Base-by-base conservation (phyloP, 2,329 filamentous ascomycete genomes). In the Microthyrium microscopicum region DNA sequence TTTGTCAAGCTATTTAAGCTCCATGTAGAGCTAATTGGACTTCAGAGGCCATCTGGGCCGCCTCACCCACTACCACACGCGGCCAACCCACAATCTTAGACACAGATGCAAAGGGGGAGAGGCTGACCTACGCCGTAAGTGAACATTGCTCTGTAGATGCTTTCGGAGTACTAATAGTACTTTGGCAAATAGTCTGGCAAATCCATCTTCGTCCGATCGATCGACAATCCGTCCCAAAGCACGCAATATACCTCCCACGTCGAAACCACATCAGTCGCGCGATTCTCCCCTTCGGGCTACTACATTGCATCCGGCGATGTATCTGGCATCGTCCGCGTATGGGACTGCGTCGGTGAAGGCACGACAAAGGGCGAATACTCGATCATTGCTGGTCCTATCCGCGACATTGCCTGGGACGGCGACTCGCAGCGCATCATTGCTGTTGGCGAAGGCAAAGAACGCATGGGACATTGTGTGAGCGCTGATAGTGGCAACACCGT, bases 351-450 rank as follows among this genome's bases (percentile, higher is more conserved):
- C 9, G 77, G 87, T 35, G 81, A 83, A 44, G 84, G 84, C 29
- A 81, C 77, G 48, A 92, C 91, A 56, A 22, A 40, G 67, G 67
- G 85, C 44, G 87, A 95, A 56, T 95, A 93, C 57, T 70, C 74
- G 50, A 94, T 95, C 57, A 85, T 95, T 48, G 84, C 81, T 21
- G 89, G 89, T 9, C 77, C 82, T 34, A 87, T 98, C 58, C 92
- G 93, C 52, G 89, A 98, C 53, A 73, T 98, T 43, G 87, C 84
- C 1, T 98, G 89, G 85, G 89, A 95, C 49, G 87, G 85, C 37
- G 89, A 98, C 57, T 92, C 81, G 40, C 85, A 94, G 61, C 77
- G 89, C 31, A 77, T 98, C 50, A 94, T 95, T 48, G 89, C 87
- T 3, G 87, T 98, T 4, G 89, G 89, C 28, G 81, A 95, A 46